Percentiles rank a stretch among this genome's conserved stretches.
Evolutionary conservation across 257 asterid species (phyloP).

Genomic region (Primulina huaijiensis): DNA sequence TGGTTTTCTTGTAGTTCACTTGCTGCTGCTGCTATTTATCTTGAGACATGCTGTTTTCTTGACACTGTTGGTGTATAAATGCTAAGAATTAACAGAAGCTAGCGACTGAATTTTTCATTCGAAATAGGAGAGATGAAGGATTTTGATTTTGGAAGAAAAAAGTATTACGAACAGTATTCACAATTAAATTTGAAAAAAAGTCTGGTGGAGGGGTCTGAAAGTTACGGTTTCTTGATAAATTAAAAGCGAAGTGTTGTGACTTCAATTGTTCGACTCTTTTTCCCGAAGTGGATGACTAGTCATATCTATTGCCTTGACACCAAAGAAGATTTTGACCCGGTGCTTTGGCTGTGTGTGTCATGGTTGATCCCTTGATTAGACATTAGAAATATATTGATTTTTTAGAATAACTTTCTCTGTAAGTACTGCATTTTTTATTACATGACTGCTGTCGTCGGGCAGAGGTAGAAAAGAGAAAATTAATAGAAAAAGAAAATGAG

Average conservation of each 20-base stretch:
- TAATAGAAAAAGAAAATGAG: background rate
- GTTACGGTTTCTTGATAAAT: background rate
- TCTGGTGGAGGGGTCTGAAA: background rate
- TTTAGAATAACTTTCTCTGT: too few relatives aligned
- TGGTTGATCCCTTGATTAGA: too few relatives aligned
- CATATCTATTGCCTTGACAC: background rate
- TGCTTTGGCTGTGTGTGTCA: background rate
- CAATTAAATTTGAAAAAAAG: too few relatives aligned
- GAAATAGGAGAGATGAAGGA: background rate
- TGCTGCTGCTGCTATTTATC: background rate
- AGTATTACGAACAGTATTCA: background rate
- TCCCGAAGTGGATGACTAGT: background rate
- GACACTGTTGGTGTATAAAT: background rate
- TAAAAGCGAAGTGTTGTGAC: background rate
- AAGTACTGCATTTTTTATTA: background rate
- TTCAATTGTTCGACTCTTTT: background rate
- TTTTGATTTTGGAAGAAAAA: background rate
- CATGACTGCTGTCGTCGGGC: background rate
- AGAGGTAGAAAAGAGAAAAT: too few relatives aligned
- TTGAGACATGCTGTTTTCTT: background rate
- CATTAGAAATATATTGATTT: too few relatives aligned
- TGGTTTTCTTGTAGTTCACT: background rate
- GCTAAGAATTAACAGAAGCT: background rate
- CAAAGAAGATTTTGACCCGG: background rate
- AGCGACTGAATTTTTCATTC: background rate